Percentiles rank a stretch among this genome's conserved stretches.
Conservation (phyloP, 2,329 filamentous ascomycete species). For the Pseudonectria foliicola region DNA sequence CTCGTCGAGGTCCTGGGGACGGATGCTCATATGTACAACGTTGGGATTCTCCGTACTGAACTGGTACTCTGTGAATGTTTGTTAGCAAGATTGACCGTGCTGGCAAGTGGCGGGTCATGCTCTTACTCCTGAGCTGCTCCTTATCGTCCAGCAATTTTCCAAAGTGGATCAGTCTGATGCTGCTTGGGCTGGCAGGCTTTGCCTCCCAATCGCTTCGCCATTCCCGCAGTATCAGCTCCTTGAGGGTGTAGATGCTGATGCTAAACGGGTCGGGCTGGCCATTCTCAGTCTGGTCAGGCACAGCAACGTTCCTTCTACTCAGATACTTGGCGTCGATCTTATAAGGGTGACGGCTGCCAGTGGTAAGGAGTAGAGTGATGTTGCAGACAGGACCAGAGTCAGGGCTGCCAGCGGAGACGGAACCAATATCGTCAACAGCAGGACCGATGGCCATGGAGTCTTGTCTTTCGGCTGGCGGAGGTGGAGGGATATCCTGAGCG, state of each 20-base stretch:
- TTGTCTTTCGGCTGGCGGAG: constrained; percentile 24
- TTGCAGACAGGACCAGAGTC: constrained; percentile 45
- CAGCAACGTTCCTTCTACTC: constrained; percentile 67
- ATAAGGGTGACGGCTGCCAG: constrained; percentile 78
- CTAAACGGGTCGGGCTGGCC: constrained; percentile 71
- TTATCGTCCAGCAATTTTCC: constrained; percentile 89
- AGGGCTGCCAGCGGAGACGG: constrained; percentile 22
- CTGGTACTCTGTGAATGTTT: constrained; percentile 56
- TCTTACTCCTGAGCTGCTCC: constrained; percentile 70
- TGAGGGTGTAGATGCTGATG: constrained; percentile 88
- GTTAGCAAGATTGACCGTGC: background rate
- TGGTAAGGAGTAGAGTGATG: constrained; percentile 79
- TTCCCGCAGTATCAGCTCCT: constrained; percentile 87
- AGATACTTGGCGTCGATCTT: constrained; percentile 85
- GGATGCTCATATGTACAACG: constrained; percentile 91
- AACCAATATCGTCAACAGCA: constrained; percentile 35
- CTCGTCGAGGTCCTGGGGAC: constrained; percentile 79
- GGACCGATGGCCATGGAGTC: constrained; percentile 37
- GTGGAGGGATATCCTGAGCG: constrained; percentile 17
- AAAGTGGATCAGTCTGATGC: constrained; percentile 86
- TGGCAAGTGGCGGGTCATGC: background rate
- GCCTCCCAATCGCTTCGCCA: constrained; percentile 91
- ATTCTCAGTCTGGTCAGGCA: constrained; percentile 56
- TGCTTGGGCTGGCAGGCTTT: constrained; percentile 77
- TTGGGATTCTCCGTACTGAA: constrained; percentile 70